Evolutionary conservation across 139 green algal genomes (phyloP), one percentile per base, ranked within the genome.

Genomic region (Gonium pectorale): DNA sequence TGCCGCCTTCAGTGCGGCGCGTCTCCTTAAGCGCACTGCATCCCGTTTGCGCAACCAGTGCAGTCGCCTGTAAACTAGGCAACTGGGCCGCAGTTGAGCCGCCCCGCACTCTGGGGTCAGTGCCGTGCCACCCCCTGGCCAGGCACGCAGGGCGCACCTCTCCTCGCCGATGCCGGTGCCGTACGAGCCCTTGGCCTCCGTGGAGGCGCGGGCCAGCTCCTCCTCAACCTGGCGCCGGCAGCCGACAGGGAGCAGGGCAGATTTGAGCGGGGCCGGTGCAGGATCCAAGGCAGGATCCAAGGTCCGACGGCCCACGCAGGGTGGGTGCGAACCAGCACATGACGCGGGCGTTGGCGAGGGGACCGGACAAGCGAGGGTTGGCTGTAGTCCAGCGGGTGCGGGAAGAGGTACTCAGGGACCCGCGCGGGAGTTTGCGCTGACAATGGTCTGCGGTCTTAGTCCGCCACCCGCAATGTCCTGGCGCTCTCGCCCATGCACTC

Each of bases 101-200:
- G n/a, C n/a, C n/a, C n/a, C n/a, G n/a, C n/a, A n/a, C n/a, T n/a
- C n/a, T n/a, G n/a, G n/a, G n/a, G n/a, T n/a, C n/a, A n/a, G n/a
- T n/a, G 54, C n/a, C n/a, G n/a, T n/a, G n/a, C 54, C 54, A 63
- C 21, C 54, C 21, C 38, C 17, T 40, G 33, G 41, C 33, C 17
- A 35, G 49, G 17, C n/a, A n/a, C n/a, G n/a, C n/a, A n/a, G n/a
- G n/a, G 60, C 85, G 77, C 71, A 92, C 84, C 89, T 83, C 44
- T 96, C 93, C 54, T 96, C 93, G 15, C 89, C 93, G 7, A 91
- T 85, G 33, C 93, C 93, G 29, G 31, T 62, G 37, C 91, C 91
- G 40, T 92, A 96, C 7, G 86, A 86, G 11, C 94, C 94, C 67
- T 96, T 96, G 40, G 86, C 84, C 5, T 33, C 22, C 0, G 86